Base-by-base conservation (phyloP, 2,329 filamentous ascomycete species). In the Ceratocystis ficicola region DNA sequence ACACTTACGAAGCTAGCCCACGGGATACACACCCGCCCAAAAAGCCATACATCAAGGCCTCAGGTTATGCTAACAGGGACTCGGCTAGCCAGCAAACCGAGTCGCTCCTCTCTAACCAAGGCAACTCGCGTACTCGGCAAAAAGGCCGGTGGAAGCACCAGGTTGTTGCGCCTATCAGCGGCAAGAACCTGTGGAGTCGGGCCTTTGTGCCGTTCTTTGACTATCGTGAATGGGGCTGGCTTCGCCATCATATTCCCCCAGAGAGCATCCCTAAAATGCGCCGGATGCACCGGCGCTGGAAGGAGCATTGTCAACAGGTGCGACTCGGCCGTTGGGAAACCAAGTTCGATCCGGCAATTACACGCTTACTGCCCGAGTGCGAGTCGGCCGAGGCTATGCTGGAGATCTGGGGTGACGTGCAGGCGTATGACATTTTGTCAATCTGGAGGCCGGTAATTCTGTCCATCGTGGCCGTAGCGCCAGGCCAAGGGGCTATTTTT, bases 321-420 rank as follows among this genome's bases (percentile, higher is more conserved):
- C n/a, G 44, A 17, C 8, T 17, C 12, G 32, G 59, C 41, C n/a
- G 57, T 5, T 62, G 62, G 62, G 20, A 44, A 36, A 20, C 20
- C 32, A 65, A 64, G 44, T 65, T 64, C 50, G 44, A 50, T 5
- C 41, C 57, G 15, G 17, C 44, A 22, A 22, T 20, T 10, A 48
- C 62, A 17, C 25, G 25, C 4, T 15, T 30, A 20, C 41, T 66
- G 25, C 15, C 32, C 6, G 32, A 44, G 12, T 68, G 65, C 30
- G 20, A 12, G n/a, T 52, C 52, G 41, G 55, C 72, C 8, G 69
- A 72, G 0, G 68, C 68, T 5, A 76, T 79, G 73, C 71, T 69
- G 25, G 69, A 68, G 10, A 71, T 72, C 0, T 78, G 77, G 75
- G 50, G 62, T 17, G 61, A 64, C 7, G 25, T 65, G n/a, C 48